Conservation (phyloP, 345 rosid species). For the Citrus inodora region DNA sequence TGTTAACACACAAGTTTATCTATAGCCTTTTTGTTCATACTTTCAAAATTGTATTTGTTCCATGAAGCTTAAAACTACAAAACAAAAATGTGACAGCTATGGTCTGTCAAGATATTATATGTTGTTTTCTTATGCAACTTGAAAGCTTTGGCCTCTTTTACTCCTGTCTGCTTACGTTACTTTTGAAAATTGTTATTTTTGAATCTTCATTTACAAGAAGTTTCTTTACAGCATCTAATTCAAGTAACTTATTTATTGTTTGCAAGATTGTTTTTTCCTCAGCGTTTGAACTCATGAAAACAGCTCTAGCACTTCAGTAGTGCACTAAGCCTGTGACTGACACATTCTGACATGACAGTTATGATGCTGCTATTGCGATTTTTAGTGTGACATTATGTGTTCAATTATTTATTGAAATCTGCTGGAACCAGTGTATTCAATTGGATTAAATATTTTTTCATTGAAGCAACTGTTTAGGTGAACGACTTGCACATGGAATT, state of each 20-base stretch:
- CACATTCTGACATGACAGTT: neutral
- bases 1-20: neutral
- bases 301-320: neutral
- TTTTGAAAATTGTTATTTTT: neutral
- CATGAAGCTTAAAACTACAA: neutral
- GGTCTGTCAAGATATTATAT: neutral
- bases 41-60: neutral
- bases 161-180: neutral
- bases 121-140: neutral
- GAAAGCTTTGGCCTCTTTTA: neutral
- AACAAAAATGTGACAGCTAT: neutral
- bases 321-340: neutral
- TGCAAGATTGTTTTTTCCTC: neutral
- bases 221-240: neutral
- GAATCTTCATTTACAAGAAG: neutral
- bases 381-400: neutral
- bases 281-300: neutral
- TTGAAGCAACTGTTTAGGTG: constrained; percentile 55
- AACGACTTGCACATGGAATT: constrained; percentile 85
- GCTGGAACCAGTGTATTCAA: neutral
- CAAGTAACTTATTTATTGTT: neutral
- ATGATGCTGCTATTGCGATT: neutral
- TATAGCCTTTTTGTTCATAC: neutral
- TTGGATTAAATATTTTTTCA: constrained; percentile 20
- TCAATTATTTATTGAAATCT: constrained; percentile 4